Percentiles rank a stretch among this genome's conserved stretches.
Evolutionary conservation across 164 flowering plant genomes (phyloP).

Genomic region (Berberis vulgaris): DNA sequence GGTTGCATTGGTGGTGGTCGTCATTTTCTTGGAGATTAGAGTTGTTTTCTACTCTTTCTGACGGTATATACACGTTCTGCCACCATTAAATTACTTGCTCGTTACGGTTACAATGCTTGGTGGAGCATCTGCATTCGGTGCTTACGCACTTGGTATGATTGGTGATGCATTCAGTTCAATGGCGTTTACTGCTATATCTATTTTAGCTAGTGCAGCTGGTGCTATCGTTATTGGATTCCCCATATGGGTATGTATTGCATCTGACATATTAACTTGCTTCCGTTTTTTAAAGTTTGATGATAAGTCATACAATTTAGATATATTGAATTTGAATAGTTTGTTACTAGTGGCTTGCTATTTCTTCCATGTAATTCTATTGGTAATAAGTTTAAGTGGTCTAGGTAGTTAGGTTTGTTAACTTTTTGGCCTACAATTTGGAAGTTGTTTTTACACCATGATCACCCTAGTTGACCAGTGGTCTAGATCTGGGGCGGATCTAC

Average conservation of each 20-base stretch:
- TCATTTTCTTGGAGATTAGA: conserved; percentile 78
- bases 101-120: conserved; percentile 86
- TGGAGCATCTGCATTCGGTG: conserved; percentile 70
- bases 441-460: no score
- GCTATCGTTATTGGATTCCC: conserved; percentile 92
- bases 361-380: no score
- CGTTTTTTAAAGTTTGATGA: neutral
- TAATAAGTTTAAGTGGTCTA: no score
- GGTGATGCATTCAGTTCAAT: conserved; percentile 67
- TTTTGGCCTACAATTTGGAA: no score
- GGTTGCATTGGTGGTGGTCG: conserved; percentile 62
- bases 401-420: no score
- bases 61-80: conserved; percentile 82
- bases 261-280: neutral
- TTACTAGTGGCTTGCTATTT: no score
- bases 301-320: neutral
- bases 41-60: conserved; percentile 91
- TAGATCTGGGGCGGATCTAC: no score
- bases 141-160: conserved; percentile 72
- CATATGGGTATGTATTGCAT: conserved; percentile 47
- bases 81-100: conserved; percentile 77
- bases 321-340: no score
- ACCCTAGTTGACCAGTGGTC: no score
- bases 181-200: conserved; percentile 58
- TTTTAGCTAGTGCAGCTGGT: conserved; percentile 77